Evolutionary conservation across 257 asterid species (phyloP).

Genomic region (Solanum medicagineum): DNA sequence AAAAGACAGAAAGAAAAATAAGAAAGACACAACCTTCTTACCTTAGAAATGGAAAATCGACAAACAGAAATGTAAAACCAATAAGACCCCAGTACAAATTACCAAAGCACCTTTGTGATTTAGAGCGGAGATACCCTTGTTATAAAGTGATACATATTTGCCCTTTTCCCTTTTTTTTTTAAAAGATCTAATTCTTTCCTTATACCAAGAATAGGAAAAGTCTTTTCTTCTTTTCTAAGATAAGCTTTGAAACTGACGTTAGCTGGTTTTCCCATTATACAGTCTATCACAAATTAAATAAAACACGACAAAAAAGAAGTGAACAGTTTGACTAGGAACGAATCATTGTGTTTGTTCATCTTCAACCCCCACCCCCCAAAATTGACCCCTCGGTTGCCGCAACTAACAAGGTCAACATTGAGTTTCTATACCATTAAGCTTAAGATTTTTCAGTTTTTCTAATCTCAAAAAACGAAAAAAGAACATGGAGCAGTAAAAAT

Average conservation of each 20-base stretch:
- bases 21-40: not conserved
- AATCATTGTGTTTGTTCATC: not conserved
- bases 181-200: not conserved
- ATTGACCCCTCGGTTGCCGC: not conserved
- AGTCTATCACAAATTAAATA: constrained; percentile 6
- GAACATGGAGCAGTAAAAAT: not conserved
- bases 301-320: not conserved
- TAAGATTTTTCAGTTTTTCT: not conserved
- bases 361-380: not conserved
- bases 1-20: not conserved
- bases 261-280: not conserved
- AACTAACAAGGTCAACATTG: not conserved
- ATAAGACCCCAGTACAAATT: not conserved
- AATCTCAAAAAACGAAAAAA: not conserved
- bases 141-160: not conserved
- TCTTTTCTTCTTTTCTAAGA: not conserved
- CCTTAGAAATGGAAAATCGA: not conserved
- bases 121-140: not conserved
- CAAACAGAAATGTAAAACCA: not conserved
- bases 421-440: not conserved
- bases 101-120: not conserved
- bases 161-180: not conserved
- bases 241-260: not conserved
- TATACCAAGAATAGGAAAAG: not conserved
- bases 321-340: not conserved